Evolutionary conservation across 257 asterid genomes (phyloP).

Genomic region (Solanum paucissectum): DNA sequence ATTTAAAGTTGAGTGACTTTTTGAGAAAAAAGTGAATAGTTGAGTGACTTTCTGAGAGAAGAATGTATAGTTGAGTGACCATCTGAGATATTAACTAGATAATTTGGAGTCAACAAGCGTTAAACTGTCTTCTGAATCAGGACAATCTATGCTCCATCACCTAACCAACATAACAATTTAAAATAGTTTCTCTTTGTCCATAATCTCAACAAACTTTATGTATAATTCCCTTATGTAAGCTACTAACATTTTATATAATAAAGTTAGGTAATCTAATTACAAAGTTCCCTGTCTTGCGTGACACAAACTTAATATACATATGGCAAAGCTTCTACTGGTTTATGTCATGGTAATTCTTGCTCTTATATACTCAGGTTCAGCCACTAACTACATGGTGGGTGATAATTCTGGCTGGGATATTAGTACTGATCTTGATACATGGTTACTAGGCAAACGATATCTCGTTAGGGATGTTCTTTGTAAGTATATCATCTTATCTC

Average conservation of each 20-base stretch:
- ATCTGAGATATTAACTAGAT: too few relatives aligned
- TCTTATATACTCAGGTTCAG: conserved; percentile 23
- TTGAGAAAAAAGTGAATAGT: too few relatives aligned
- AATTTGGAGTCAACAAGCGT: conserved; percentile 11
- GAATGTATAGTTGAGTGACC: too few relatives aligned
- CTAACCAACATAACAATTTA: neutral
- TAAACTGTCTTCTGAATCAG: conserved; percentile 43
- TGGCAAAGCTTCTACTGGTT: conserved; percentile 24
- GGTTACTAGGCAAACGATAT: conserved; percentile 46
- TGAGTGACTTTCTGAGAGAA: too few relatives aligned
- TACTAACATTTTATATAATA: neutral
- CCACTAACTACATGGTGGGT: conserved; percentile 50
- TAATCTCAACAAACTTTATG: neutral
- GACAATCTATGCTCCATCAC: conserved; percentile 8
- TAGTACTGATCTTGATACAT: conserved; percentile 66
- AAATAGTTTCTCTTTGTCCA: neutral
- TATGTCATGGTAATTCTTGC: conserved; percentile 10
- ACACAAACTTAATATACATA: neutral
- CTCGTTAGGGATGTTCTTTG: conserved; percentile 13
- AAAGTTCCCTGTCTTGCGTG: neutral
- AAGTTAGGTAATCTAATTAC: conserved; percentile 48
- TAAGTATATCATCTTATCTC: conserved; percentile 7
- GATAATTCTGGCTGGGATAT: conserved; percentile 82
- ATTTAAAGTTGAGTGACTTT: too few relatives aligned
- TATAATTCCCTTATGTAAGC: neutral